A percentile compares a stretch with the other conserved stretches of the same genome.
phyloP scores from a whole-genome alignment of 768 basidiomycete genomes.

The Fistulinella prunicolor region DNA sequence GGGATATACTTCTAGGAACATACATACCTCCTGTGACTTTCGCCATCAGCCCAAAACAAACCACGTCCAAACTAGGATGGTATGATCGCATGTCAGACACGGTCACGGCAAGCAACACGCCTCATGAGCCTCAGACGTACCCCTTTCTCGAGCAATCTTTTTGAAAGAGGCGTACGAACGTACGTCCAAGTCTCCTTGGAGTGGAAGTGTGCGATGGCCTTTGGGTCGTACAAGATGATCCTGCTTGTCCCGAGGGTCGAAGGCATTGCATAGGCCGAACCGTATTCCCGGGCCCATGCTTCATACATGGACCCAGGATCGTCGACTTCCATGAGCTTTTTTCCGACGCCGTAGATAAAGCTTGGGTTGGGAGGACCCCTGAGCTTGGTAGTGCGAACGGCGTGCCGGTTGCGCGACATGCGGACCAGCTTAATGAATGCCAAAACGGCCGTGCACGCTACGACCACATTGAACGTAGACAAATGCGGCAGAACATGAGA shows the following conservation, averaged over 20 bases:
- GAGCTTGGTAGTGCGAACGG: too few relatives aligned
- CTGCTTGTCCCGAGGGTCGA: conserved; percentile 8
- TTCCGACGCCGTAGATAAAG: conserved; percentile 16
- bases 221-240: conserved; percentile 39
- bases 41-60: too few relatives aligned
- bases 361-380: conserved; percentile 16
- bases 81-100: background rate
- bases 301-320: conserved; percentile 16
- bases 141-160: conserved; percentile 30
- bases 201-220: conserved; percentile 20
- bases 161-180: conserved; percentile 35
- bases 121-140: background rate
- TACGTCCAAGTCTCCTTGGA: conserved; percentile 32
- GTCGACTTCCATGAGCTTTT: background rate
- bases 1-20: background rate
- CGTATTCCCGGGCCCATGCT: conserved; percentile 20
- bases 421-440: conserved; percentile 10
- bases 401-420: conserved; percentile 8
- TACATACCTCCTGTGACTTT: conserved; percentile 41
- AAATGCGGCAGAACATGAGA: too few relatives aligned
- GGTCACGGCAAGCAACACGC: too few relatives aligned
- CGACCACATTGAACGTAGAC: background rate
- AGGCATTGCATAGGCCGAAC: conserved; percentile 11
- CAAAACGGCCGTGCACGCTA: too few relatives aligned
- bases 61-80: conserved; percentile 28